Evolutionary conservation across 31 red algal genomes (phyloP), one percentile per base, ranked within the genome.

Genomic region (Asparagopsis taxiformis): DNA sequence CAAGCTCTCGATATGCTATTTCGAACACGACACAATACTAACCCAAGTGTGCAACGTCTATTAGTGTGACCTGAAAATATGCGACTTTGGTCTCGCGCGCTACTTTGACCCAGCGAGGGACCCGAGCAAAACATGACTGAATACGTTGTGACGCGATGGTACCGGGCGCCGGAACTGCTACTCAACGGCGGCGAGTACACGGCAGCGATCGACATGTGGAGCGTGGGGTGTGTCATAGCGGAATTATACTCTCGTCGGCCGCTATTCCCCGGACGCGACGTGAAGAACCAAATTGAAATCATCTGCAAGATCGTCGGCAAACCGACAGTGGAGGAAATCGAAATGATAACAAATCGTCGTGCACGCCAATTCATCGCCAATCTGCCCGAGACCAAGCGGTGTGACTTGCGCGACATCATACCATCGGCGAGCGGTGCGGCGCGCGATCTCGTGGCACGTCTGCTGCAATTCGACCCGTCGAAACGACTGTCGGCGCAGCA

Each of bases 131-230:
- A 62, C 30, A 85, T 97, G 88, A 97, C 94, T 17, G 79, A 89
- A 61, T 91, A 97, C 55, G 94, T 97, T 39, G 94, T 90, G 17
- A 93, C 94, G 2, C 62, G 94, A 34, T 97, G 94, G 94, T 97
- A 97, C 50, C 83, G 94, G 21, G 94, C 94, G 7, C 94, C 94
- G 3, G 94, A 97, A 86, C 65, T 97, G 24, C 79, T 97, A 24
- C 87, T 97, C 20, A 67, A 78, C 21, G 55, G 55, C 21, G 85
- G 74, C 21, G 89, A 85, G 37, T 97, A 97, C 59, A 70, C 59
- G 17, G 39, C 79, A 10, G 79, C 88, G 30, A 80, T 97, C 23
- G 94, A 97, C 31, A 93, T 97, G 84, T 97, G 88, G 88, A 77
- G 84, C 19, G 78, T 85, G 1, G 94, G 94, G 30, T 97, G 94